A percentile compares a stretch with the other conserved stretches of the same genome.
Conservation (phyloP, 176 grass and related monocot species). For the Juncus effusus region DNA sequence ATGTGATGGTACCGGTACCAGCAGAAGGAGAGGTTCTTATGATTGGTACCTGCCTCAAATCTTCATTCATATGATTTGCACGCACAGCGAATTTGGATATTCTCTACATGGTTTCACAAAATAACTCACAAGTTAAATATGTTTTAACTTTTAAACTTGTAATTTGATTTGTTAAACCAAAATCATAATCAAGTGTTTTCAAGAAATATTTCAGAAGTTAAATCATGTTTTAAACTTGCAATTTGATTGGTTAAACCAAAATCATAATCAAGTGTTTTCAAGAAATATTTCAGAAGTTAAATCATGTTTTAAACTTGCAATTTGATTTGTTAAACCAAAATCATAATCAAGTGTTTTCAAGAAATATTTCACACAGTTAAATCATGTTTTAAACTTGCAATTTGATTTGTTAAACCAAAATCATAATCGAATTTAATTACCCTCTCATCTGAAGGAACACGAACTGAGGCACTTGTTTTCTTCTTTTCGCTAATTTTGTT, state of each 20-base stretch:
- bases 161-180: not conserved
- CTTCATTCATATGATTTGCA: conserved; percentile 32
- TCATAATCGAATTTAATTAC: conserved; percentile 11
- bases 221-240: not conserved
- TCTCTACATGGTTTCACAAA: conserved; percentile 30
- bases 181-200: not conserved
- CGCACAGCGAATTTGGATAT: conserved; percentile 19
- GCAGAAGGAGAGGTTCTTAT: conserved; percentile 20
- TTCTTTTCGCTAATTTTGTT: conserved; percentile 27
- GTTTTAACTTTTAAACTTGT: not conserved
- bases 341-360: not conserved
- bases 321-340: not conserved
- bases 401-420: not conserved
- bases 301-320: not conserved
- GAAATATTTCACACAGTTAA: too few species aligned
- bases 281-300: not conserved
- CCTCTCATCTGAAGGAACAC: conserved; percentile 28
- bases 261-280: not conserved
- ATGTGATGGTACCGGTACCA: not conserved
- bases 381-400: not conserved
- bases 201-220: not conserved
- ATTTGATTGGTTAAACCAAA: not conserved
- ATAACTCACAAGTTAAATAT: conserved; percentile 4
- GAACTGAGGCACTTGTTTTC: not conserved
- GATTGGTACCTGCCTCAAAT: conserved; percentile 21